Evolutionary conservation across 495 filamentous ascomycete species (phyloP), one percentile per base, ranked within the genome.

Genomic region (Xylaria acuta): DNA sequence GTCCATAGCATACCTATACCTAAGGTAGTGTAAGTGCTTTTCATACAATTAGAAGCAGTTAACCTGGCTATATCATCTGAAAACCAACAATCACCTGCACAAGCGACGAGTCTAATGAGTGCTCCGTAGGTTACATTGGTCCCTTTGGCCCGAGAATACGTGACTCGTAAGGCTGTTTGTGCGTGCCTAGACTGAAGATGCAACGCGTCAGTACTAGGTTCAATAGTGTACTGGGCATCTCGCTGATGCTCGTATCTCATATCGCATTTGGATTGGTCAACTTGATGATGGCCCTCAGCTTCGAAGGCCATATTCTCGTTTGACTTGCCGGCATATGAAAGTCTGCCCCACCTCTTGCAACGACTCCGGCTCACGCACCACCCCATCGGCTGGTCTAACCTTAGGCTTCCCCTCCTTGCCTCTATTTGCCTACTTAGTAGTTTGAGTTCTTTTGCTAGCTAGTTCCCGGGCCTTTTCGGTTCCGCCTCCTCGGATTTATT

Each of bases 341-440:
- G 38, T 8, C 36, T 53, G 32, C 64, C 30, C 45, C 64, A 49
- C 32, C 45, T 53, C 43, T 22, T 53, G 18, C n/a, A 66, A 43
- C 40, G 38, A 32, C 62, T 25, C 38, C 18, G 36, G 62, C 20
- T 64, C 40, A n/a, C 16, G 59, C 32, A 64, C 22, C n/a, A n/a
- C 60, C 63, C 25, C 25, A 11, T 38, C 36, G 25, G 36, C 38
- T 64, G 38, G 22, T 34, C 63, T 64, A 18, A 27, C 38, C 60
- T 64, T 30, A 64, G 38, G 36, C 38, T 41, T 43, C 60, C 36
- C 59, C 32, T 54, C 65, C 36, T 41, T 54, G 49, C 49, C 65
- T 56, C 34, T 47, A 45, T 41, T 56, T 20, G 47, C 49, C 65
- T 67, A n/a, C n/a, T n/a, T n/a, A n/a, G n/a, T n/a, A 56, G 65